Evolutionary conservation across 306 rosid genomes (phyloP), one percentile per base, ranked within the genome.

Genomic region (Cucurbita pepo): DNA sequence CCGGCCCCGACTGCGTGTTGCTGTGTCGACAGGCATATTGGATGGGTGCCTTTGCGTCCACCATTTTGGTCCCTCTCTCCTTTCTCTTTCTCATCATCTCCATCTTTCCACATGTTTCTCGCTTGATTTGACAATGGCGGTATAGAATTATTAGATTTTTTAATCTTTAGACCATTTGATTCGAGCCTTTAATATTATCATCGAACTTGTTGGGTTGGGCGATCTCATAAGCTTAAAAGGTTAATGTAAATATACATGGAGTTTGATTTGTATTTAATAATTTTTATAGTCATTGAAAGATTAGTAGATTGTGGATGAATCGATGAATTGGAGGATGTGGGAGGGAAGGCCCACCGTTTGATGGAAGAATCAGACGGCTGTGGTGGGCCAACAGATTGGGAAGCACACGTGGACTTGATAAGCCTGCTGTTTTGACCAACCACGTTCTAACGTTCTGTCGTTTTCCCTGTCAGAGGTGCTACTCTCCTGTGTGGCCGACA

Each of bases 351-450:
- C 75, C 79, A n/a, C 0, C 37, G 16, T 56, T 41, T 18, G 75
- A 47, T 65, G 8, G 56, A 18, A 83, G 75, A 74, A 74, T 51
- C 43, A 44, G 43, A 66, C 44, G 62, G 76, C 44, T 30, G 58
- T 57, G 88, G 88, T 83, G 91, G 92, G 96, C 87, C 77, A 79
- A 7, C 22, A 83, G 88, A 86, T 82, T 74, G 82, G 75, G 79
- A 48, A 75, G 80, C 81, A 90, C 97, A 89, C 98, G 98, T 94
- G 98, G 96, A 91, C 77, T 71, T 13, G 57, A 79, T 50, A 80
- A 83, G 82, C 74, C 80, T 85, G 79, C 80, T 79, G 61, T 78
- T 76, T 82, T 89, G 79, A 84, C 86, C 82, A 69, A 56, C 45
- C 77, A 30, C 70, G 64, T 21, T 56, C 78, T 59, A 75, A 30